Evolutionary conservation across 768 basidiomycete species (phyloP), one percentile per base, ranked within the genome.

Genomic region (Cantharellus anzutake): DNA sequence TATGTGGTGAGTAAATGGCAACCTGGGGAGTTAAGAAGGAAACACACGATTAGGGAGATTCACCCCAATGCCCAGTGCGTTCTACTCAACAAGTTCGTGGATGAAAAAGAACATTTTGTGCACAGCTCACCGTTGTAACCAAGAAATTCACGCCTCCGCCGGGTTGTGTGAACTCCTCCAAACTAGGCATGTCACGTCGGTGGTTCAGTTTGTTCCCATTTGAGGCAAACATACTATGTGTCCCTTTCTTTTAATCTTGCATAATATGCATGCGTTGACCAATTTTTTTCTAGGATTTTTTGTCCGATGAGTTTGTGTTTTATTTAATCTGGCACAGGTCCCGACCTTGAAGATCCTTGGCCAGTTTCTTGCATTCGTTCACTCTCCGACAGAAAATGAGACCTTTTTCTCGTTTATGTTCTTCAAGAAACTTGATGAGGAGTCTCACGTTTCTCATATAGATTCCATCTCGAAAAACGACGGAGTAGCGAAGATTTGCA

Each of bases 1-100:
- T 87, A 56, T 92, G 87, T 0, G 94, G 92, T 91, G 97, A 97
- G 7, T 94, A 94, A 69, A 98, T 97, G 0, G 92, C 92, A 64
- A 92, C 81, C 90, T 92, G 66, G 41, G 34, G 42, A 42, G 4
- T 61, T 14, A 48, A 62, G 1, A 50, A 34, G 3, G 4, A 4
- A n/a, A 42, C 52, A 37, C 35, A 55, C 52, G 14, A 37, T 7
- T 14, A 37, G 52, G 52, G 52, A 14, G 52, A 55, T 55, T 37
- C 11, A 55, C 52, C 11, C 52, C 52, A 11, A 55, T 37, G 7
- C 52, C 52, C 7, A 55, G 7, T 14, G 35, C 35, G 11, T 7
- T 37, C 52, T 55, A 48, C 20, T 29, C 29, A 42, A 58, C 42
- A n/a, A 14, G 7, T n/a, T 48, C 44, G 29, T 48, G 11, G 44